Conservation (phyloP, 2,329 filamentous ascomycete genomes). For the Alternaria sp. region DNA sequence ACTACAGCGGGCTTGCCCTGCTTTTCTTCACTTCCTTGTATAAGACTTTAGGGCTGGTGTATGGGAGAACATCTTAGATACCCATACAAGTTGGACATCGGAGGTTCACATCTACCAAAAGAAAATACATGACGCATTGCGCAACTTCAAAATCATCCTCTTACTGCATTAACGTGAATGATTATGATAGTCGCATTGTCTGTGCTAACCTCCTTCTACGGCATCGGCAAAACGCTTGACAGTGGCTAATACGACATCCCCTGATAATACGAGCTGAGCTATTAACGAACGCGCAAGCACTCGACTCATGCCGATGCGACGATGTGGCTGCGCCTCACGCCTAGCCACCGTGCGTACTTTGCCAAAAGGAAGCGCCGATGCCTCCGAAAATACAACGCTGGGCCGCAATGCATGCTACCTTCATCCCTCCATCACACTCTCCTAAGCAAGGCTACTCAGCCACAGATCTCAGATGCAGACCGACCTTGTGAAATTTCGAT, state of each 20-base stretch:
- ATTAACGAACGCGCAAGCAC: not conserved
- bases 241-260: not conserved
- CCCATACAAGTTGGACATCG: slow-evolving; percentile 21
- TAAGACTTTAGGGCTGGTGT: slow-evolving; percentile 30
- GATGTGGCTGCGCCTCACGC: not conserved
- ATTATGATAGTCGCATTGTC: not conserved
- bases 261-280: not conserved
- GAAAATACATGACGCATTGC: slow-evolving; percentile 13
- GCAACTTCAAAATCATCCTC: slow-evolving; percentile 4
- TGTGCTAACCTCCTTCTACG: not conserved
- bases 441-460: not conserved
- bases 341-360: not conserved
- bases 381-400: not conserved
- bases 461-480: not conserved
- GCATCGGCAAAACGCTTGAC: not conserved
- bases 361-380: not conserved
- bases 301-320: not conserved
- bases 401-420: not conserved
- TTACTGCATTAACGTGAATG: not conserved
- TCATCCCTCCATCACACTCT: not conserved
- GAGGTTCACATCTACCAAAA: slow-evolving; percentile 14
- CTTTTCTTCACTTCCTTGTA: slow-evolving; percentile 31
- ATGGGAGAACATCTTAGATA: slow-evolving; percentile 22
- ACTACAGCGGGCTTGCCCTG: not conserved
- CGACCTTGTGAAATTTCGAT: not conserved